These are phyloP conservation scores for Brasenia schreberi DNA, from an alignment of 164 flowering plant genomes.

Conservation along the genomic window DNA sequence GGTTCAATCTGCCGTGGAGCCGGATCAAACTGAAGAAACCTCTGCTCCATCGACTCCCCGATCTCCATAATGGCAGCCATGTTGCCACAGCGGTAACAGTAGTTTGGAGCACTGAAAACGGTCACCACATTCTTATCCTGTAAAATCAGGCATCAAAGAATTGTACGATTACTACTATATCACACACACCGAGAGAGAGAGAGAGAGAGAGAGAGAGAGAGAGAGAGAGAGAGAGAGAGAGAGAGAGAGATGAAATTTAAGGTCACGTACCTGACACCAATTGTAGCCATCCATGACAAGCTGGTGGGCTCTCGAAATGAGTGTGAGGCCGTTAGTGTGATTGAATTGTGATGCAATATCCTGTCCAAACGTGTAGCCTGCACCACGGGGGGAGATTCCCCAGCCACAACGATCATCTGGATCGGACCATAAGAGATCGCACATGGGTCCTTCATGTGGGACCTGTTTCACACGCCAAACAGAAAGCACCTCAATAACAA, in stretches of 20 bases:
- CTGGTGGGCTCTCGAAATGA: slow-evolving; percentile 39
- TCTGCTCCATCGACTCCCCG: slow-evolving; percentile 37
- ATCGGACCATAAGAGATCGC: slow-evolving; percentile 41
- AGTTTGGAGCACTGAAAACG: slow-evolving; percentile 37
- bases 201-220: not conserved
- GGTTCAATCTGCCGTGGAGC: slow-evolving; percentile 38
- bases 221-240: not conserved
- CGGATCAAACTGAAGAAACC: slow-evolving; percentile 37
- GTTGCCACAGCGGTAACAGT: slow-evolving; percentile 41
- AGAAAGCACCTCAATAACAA: not conserved
- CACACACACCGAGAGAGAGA: too few relatives aligned
- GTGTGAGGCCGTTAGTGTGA: slow-evolving; percentile 33
- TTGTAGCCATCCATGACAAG: slow-evolving; percentile 57
- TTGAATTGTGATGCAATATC: slow-evolving; percentile 41
- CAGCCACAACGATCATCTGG: slow-evolving; percentile 42
- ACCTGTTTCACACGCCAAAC: slow-evolving; percentile 13
- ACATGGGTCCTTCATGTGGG: slow-evolving; percentile 48
- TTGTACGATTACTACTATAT: not conserved
- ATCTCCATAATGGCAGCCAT: slow-evolving; percentile 46
- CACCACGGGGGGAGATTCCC: slow-evolving; percentile 45
- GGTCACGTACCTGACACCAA: slow-evolving; percentile 31
- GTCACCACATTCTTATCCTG: slow-evolving; percentile 42
- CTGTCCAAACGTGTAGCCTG: slow-evolving; percentile 42
- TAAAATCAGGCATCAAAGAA: not conserved
- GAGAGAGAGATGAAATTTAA: not conserved